phyloP scores from a whole-genome alignment of 345 rosid genomes.

The Pelargonium nanum region DNA sequence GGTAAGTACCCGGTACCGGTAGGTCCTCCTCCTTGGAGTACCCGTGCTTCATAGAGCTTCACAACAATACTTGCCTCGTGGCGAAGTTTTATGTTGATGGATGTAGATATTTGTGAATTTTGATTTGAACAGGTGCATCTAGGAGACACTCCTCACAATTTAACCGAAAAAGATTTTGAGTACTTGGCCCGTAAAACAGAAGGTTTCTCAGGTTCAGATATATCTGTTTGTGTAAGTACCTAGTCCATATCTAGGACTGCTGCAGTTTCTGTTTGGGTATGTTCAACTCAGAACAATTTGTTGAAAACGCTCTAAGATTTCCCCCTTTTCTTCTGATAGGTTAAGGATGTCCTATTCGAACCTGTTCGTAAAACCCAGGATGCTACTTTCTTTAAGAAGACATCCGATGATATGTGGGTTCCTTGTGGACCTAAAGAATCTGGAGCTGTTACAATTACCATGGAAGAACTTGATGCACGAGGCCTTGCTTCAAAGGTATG shows the following conservation, averaged over 20 bases:
- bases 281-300: too few species aligned
- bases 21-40: too few species aligned
- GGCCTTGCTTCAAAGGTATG: slow-evolving; percentile 68
- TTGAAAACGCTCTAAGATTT: background rate
- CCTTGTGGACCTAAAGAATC: slow-evolving; percentile 85
- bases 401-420: slow-evolving; percentile 55
- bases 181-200: slow-evolving; percentile 64
- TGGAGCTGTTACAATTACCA: slow-evolving; percentile 61
- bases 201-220: slow-evolving; percentile 93
- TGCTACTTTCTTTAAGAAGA: slow-evolving; percentile 66
- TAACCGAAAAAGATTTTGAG: slow-evolving; percentile 81
- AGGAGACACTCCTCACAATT: slow-evolving; percentile 89
- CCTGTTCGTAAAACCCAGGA: slow-evolving; percentile 93
- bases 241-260: background rate
- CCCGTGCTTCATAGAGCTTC: background rate
- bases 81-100: too few species aligned
- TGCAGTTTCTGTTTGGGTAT: background rate
- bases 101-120: background rate
- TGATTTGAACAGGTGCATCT: slow-evolving; percentile 59
- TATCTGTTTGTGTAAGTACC: slow-evolving; percentile 77
- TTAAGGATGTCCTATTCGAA: slow-evolving; percentile 85
- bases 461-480: slow-evolving; percentile 72
- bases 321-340: slow-evolving; percentile 27
- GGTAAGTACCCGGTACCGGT: too few species aligned
- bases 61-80: background rate